phyloP scores from a whole-genome alignment of 139 green algal genomes.

The Chlorella sp. region DNA sequence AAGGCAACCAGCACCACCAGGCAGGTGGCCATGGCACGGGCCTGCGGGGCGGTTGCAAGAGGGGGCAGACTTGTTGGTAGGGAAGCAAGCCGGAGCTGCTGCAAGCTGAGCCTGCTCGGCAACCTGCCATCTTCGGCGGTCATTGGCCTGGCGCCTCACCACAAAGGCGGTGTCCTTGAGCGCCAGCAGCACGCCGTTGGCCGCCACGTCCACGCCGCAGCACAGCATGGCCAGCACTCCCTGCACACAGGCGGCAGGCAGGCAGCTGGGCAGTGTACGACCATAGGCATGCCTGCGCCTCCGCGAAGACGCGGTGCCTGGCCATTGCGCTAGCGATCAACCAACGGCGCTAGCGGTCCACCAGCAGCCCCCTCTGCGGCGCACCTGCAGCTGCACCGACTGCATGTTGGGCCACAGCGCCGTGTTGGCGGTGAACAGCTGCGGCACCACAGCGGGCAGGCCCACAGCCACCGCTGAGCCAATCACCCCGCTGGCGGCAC shows the following conservation, averaged over 20 bases:
- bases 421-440: constrained; percentile 57
- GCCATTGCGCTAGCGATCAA: not conserved
- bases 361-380: constrained; percentile 9
- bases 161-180: constrained; percentile 48
- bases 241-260: not conserved
- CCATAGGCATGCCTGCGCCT: too few relatives aligned
- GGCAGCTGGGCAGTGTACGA: too few relatives aligned
- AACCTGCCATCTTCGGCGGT: not conserved
- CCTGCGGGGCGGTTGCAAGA: constrained; percentile 1
- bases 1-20: constrained; percentile 53
- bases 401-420: constrained; percentile 63
- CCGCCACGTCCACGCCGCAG: constrained; percentile 65
- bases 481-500: constrained; percentile 35
- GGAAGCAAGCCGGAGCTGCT: not conserved
- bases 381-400: constrained; percentile 31
- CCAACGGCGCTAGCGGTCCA: not conserved
- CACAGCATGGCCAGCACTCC: constrained; percentile 60
- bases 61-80: not conserved
- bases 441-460: constrained; percentile 44
- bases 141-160: not conserved
- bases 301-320: too few relatives aligned
- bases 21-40: constrained; percentile 61
- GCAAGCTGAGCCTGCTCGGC: not conserved
- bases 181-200: constrained; percentile 60
- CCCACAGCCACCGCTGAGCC: constrained; percentile 32